Conservation (phyloP, 306 rosid species). For the Vigna angularis region DNA sequence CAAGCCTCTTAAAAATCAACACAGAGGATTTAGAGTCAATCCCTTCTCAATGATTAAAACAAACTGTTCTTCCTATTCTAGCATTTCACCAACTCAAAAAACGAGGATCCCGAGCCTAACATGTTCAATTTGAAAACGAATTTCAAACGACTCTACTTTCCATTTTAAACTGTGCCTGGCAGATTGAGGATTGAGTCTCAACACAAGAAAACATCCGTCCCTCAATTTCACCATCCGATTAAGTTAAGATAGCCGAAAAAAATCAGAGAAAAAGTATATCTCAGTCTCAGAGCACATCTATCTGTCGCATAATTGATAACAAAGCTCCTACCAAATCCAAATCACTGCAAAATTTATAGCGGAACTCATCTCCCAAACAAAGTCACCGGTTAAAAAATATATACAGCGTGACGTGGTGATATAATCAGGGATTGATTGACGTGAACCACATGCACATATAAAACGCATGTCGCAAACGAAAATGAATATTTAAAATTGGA, state of each 20-base stretch:
- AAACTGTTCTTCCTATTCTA: constrained; percentile 27
- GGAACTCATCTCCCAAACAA: not conserved
- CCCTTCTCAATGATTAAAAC: not conserved
- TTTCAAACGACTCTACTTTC: not conserved
- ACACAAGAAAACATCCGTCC: not conserved
- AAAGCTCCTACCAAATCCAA: not conserved
- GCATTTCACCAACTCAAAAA: constrained; percentile 9
- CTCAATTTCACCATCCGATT: not conserved
- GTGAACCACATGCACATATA: constrained; percentile 19
- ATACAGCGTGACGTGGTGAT: not conserved
- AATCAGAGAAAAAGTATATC: not conserved
- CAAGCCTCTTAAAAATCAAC: constrained; percentile 24
- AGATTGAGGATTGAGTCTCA: not conserved
- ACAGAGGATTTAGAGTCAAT: not conserved
- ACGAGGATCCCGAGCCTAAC: not conserved
- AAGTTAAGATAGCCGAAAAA: not conserved
- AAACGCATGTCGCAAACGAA: constrained; percentile 19
- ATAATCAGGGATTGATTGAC: constrained; percentile 4
- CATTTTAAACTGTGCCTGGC: not conserved
- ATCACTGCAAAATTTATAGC: not conserved
- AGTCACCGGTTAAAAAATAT: not conserved
- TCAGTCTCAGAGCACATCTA: not conserved
- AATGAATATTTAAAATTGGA: not conserved
- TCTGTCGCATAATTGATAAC: not conserved
- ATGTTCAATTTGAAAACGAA: not conserved